Percentiles rank a stretch among this genome's conserved stretches.
These are phyloP conservation scores for Domatiomyces globalis DNA, from an alignment of 2,329 filamentous ascomycete species.

Conservation along the genomic window DNA sequence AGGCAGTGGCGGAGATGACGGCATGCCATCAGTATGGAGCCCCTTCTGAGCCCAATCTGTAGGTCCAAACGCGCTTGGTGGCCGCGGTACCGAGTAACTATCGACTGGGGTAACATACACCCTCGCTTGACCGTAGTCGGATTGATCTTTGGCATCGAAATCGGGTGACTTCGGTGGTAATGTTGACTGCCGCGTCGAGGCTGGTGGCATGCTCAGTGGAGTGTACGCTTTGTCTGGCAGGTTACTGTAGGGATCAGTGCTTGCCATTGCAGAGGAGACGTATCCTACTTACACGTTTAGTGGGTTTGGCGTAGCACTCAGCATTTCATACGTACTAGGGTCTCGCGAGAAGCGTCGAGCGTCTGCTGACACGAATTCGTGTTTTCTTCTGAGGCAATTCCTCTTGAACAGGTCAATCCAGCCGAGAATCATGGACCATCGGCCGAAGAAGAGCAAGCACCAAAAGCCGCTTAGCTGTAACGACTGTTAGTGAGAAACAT, in stretches of 20 bases:
- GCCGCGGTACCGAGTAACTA: conserved; percentile 36
- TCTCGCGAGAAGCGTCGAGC: conserved; percentile 49
- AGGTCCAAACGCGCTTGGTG: conserved; percentile 21
- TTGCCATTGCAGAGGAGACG: conserved; percentile 17
- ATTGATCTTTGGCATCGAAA: conserved; percentile 10
- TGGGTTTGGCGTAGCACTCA: conserved; percentile 25
- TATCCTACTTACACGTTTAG: conserved; percentile 19
- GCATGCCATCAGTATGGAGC: not conserved
- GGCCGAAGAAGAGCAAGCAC: conserved; percentile 65
- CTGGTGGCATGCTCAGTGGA: conserved; percentile 18
- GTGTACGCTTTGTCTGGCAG: conserved; percentile 23
- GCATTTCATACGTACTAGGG: conserved; percentile 67
- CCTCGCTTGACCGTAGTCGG: conserved; percentile 30
- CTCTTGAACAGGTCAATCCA: conserved; percentile 56
- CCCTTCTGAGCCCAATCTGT: not conserved
- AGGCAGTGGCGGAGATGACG: not conserved
- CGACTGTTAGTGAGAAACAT: conserved; percentile 19
- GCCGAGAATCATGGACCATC: conserved; percentile 69
- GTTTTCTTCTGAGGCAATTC: conserved; percentile 33
- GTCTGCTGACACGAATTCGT: conserved; percentile 83
- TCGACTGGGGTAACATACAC: conserved; percentile 34
- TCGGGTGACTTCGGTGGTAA: conserved; percentile 15
- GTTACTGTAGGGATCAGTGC: conserved; percentile 11
- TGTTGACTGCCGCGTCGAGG: conserved; percentile 16
- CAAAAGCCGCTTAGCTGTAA: conserved; percentile 67